Conservation (phyloP, 176 grass and related monocot genomes). For the Miscanthus lutarioriparius region DNA sequence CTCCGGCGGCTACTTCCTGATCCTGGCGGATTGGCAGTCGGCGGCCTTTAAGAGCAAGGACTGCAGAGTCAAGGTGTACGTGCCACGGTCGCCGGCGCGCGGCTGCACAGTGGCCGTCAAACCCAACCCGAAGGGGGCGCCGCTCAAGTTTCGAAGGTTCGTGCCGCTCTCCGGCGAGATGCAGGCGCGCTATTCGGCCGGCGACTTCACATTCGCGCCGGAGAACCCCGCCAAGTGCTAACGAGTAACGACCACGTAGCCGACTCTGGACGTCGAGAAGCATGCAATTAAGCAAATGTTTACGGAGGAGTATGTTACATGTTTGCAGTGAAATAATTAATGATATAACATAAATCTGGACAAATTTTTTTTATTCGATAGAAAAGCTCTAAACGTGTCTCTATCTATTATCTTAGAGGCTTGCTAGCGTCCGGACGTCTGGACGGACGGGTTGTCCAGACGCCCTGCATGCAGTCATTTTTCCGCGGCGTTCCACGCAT, state of each 20-base stretch:
- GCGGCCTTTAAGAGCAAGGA: constrained; percentile 52
- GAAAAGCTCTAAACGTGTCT: too few relatives aligned
- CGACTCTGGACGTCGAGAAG: background rate
- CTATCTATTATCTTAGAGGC: too few relatives aligned
- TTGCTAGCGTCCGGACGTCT: too few relatives aligned
- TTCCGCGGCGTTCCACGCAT: too few relatives aligned
- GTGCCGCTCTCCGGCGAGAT: constrained; percentile 40
- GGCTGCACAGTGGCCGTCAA: constrained; percentile 33
- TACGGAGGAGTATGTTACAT: background rate
- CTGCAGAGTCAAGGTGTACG: constrained; percentile 54
- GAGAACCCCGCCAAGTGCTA: constrained; percentile 33
- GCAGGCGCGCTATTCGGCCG: constrained; percentile 40
- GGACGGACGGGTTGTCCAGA: too few relatives aligned
- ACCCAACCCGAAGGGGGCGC: constrained; percentile 20
- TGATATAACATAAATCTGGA: background rate
- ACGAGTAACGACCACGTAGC: too few relatives aligned
- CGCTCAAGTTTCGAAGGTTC: constrained; percentile 52
- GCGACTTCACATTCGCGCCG: constrained; percentile 51
- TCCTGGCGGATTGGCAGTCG: constrained; percentile 45
- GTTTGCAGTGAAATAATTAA: background rate
- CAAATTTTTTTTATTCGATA: too few relatives aligned
- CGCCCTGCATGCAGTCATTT: too few relatives aligned
- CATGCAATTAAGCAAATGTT: background rate
- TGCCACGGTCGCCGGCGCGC: constrained; percentile 27
- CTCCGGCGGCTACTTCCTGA: constrained; percentile 55